These are phyloP conservation scores for Phytophthora uliginosa DNA, from an alignment of 352 stramenopile species.

Conservation along the genomic window DNA sequence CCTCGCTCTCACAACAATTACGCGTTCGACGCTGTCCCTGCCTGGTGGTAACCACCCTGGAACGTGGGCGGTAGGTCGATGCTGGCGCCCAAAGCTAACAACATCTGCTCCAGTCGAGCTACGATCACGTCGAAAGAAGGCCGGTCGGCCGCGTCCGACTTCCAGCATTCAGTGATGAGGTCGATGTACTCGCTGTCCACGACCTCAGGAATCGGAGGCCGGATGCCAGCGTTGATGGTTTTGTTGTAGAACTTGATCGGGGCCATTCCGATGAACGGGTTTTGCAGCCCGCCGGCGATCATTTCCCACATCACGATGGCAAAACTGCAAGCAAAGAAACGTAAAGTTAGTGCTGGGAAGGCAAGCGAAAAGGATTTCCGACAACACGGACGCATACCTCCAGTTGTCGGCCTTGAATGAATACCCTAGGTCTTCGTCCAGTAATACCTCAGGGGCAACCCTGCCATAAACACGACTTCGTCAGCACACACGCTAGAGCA, in stretches of 20 bases:
- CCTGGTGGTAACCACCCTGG: conserved; percentile 86
- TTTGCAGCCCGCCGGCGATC: conserved; percentile 82
- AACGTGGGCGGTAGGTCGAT: conserved; percentile 89
- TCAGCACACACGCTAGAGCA: background rate
- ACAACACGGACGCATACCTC: conserved; percentile 57
- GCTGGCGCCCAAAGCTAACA: conserved; percentile 77
- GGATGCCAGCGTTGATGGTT: conserved; percentile 81
- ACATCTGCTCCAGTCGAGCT: conserved; percentile 74
- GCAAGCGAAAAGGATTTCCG: background rate
- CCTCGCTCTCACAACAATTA: conserved; percentile 38
- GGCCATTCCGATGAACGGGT: conserved; percentile 92
- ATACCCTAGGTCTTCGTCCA: conserved; percentile 91
- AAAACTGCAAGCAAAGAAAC: conserved; percentile 57
- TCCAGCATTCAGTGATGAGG: conserved; percentile 89
- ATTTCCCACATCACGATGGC: conserved; percentile 94
- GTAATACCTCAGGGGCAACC: conserved; percentile 89
- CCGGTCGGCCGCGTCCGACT: conserved; percentile 76
- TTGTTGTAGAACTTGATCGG: conserved; percentile 94
- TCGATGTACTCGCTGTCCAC: conserved; percentile 78
- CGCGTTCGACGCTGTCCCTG: conserved; percentile 33
- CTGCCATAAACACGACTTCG: conserved; percentile 35
- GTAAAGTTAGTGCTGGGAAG: background rate
- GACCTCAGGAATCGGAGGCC: conserved; percentile 74
- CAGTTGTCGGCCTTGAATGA: conserved; percentile 93
- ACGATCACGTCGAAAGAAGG: conserved; percentile 87